phyloP scores from a whole-genome alignment of 192 early-diverging fungal species.

The Powellomyces hirtus region DNA sequence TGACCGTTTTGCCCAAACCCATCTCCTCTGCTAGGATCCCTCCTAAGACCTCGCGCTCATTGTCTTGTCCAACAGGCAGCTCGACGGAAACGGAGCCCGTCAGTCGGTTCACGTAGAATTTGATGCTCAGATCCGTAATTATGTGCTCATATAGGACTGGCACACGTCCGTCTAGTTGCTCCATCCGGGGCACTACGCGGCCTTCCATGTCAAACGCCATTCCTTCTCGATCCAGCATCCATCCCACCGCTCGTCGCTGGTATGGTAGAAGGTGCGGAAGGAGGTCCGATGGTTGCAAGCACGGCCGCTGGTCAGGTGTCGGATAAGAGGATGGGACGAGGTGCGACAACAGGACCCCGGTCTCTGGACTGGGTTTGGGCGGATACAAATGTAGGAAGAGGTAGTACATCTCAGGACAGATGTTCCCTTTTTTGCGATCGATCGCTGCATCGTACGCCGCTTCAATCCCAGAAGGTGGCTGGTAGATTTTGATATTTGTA shows the following conservation, averaged over 20 bases:
- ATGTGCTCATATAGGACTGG: slow-evolving; percentile 9
- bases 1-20: slow-evolving; percentile 72
- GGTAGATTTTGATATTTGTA: too few species aligned
- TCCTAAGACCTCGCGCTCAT: slow-evolving; percentile 9
- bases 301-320: background rate
- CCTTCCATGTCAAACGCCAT: background rate
- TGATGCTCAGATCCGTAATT: background rate
- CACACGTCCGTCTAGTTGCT: background rate
- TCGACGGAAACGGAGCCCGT: slow-evolving; percentile 8
- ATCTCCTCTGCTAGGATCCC: slow-evolving; percentile 59
- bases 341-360: too few species aligned
- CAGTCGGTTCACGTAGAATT: background rate
- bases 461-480: too few species aligned
- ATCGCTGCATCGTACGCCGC: too few species aligned
- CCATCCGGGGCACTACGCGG: background rate
- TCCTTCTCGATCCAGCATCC: slow-evolving; percentile 42
- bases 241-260: slow-evolving; percentile 32
- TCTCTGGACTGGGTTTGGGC: too few species aligned
- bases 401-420: too few species aligned
- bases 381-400: too few species aligned
- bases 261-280: slow-evolving; percentile 25
- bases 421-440: too few species aligned
- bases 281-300: background rate
- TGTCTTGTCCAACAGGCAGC: background rate
- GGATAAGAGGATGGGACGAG: background rate